Evolutionary conservation across 163 green algal species (phyloP), one percentile per base, ranked within the genome.

Genomic region (Smithsoniella earleae): DNA sequence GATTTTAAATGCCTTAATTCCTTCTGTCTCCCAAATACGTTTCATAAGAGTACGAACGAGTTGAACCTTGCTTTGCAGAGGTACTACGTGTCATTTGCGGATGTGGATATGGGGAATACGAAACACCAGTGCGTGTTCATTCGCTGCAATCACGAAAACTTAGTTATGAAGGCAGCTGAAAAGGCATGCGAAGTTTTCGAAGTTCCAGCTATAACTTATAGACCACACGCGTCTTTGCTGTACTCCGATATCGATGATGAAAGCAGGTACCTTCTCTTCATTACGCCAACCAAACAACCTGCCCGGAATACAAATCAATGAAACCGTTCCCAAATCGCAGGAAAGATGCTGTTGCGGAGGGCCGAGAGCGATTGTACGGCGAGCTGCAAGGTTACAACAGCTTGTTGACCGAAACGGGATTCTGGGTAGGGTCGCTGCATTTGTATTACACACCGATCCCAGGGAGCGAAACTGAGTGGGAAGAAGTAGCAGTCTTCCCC

Each of bases 121-220:
- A 30, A 33, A 18, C 58, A 69, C 58, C 58, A 69, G 58, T 69
- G 58, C 58, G 58, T 69, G 16, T 69, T 43, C 58, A 38, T 69
- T 16, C 20, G 27, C 8, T 69, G 58, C 58, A 69, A 69, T 34
- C 38, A 33, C 8, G 58, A 69, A 13, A 16, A 30, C 5, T 69
- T 25, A n/a, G 34, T 31, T n/a, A 69, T 69, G 58, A 30, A 69
- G 34, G 58, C 58, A 13, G 58, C 58, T 25, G n/a, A 30, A 33
- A 22, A 25, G 25, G 58, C 58, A 10, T n/a, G 0, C 8, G 25
- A 69, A 33, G 58, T 34, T 5, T 69, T 69, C 43, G 25, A 13
- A 33, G 6, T 69, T 3, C 16, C 10, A 36, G n/a, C 58, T 28
- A 33, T 5, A 28, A 30, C 58, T 45, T 69, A 69, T 31, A 69